These are phyloP conservation scores for Fusarium falciforme DNA, from an alignment of 2,329 filamentous ascomycete species.

Conservation along the genomic window DNA sequence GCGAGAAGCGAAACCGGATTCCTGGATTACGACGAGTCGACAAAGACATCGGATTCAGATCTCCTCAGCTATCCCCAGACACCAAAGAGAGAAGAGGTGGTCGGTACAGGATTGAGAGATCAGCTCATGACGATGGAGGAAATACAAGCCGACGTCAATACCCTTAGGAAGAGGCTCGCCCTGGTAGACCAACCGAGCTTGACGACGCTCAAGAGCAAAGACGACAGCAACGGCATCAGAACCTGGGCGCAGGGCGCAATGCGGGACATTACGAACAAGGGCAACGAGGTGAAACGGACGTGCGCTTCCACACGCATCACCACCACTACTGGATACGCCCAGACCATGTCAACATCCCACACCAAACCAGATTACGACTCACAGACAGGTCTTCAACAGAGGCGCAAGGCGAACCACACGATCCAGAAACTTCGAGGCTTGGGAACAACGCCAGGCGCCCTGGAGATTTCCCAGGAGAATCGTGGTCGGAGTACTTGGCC, in stretches of 20 bases:
- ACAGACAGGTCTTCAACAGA: slow-evolving; percentile 6
- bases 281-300: slow-evolving; percentile 35
- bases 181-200: slow-evolving; percentile 16
- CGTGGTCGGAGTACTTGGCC: slow-evolving; percentile 42
- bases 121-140: slow-evolving; percentile 15
- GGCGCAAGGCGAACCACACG: slow-evolving; percentile 22
- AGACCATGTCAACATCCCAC: slow-evolving; percentile 33
- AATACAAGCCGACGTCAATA: slow-evolving; percentile 29
- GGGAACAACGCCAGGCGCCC: slow-evolving; percentile 29
- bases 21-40: slow-evolving; percentile 7
- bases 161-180: slow-evolving; percentile 7
- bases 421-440: slow-evolving; percentile 39
- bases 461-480: slow-evolving; percentile 31
- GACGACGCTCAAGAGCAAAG: slow-evolving; percentile 10
- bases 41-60: slow-evolving; percentile 8
- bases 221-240: slow-evolving; percentile 11
- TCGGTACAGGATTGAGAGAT: not conserved
- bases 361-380: not conserved
- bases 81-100: not conserved
- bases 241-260: slow-evolving; percentile 39
- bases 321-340: slow-evolving; percentile 70
- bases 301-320: slow-evolving; percentile 69
- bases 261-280: slow-evolving; percentile 36
- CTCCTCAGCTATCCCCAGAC: slow-evolving; percentile 2
- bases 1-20: slow-evolving; percentile 6